A percentile compares a stretch with the other conserved stretches of the same genome.
These are phyloP conservation scores for Aspergillus panamensis DNA, from an alignment of 495 filamentous ascomycete genomes.

Conservation along the genomic window DNA sequence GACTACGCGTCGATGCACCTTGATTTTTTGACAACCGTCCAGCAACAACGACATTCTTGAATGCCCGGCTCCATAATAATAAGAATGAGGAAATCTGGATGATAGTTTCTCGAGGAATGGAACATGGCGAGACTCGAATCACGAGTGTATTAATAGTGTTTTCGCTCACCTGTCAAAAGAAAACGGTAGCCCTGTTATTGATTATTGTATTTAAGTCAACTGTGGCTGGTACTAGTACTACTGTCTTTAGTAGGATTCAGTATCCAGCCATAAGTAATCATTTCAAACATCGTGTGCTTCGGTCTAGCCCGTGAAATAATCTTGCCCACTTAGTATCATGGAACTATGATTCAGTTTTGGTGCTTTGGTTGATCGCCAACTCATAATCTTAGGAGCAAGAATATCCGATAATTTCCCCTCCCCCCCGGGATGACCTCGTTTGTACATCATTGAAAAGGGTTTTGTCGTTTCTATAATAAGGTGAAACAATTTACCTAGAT, in stretches of 20 bases:
- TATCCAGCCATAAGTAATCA: neutral
- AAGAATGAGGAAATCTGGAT: neutral
- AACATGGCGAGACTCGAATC: too few species aligned
- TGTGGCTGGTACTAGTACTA: neutral
- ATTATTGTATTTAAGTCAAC: too few species aligned
- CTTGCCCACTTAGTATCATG: neutral
- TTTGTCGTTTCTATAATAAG: neutral
- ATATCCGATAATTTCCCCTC: too few species aligned
- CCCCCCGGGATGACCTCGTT: neutral
- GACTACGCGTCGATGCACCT: slow-evolving; percentile 10
- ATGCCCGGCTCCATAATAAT: neutral
- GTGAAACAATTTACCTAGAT: neutral
- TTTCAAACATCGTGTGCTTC: neutral
- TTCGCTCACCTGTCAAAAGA: neutral
- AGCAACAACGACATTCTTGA: neutral
- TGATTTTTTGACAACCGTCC: neutral
- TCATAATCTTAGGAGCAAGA: too few species aligned
- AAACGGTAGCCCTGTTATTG: neutral
- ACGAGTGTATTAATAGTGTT: neutral
- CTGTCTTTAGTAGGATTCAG: neutral
- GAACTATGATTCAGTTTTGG: neutral
- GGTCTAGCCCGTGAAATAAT: neutral
- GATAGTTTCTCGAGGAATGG: too few species aligned
- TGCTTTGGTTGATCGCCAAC: neutral
- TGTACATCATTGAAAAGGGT: neutral